Base-by-base conservation (phyloP, 2,329 filamentous ascomycete species). In the Penicillium sp. region DNA sequence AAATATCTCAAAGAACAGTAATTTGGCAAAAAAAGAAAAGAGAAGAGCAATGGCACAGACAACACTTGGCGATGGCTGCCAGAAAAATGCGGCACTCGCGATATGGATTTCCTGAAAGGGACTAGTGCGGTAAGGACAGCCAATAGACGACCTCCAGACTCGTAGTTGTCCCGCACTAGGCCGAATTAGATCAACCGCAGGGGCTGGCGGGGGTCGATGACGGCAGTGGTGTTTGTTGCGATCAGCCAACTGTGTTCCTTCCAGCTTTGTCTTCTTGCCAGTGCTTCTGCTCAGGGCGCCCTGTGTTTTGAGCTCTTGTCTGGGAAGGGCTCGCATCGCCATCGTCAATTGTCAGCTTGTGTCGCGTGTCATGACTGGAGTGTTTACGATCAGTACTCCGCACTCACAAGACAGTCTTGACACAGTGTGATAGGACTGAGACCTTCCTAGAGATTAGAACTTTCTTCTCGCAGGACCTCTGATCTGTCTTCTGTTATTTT, bases 61-160 rank as follows among this genome's bases (percentile, higher is more conserved):
- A n/a, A n/a, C n/a, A n/a, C 26, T 28, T 28, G 26, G 8, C 26
- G 26, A 28, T 14, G 35, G 16, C 35, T 6, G 9, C 35, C n/a
- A 18, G 3, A 7, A 18, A 11, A 9, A 11, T 7, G 30, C 5
- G n/a, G 26, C 26, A 5, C 9, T 30, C 26, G 5, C 5, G 5
- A 9, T 30, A 5, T 18, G 12, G 35, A 18, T 40, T 28, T 43
- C 35, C 24, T 24, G 7, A 30, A 52, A 1, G 21, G 11, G 38
- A n/a, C 24, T 43, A 21, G 38, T 5, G 3, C 8, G 12, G 3
- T 1, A 4, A 5, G 2, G 5, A 11, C n/a, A 56, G 57, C 63
- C 30, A 61, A 57, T 57, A 59, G 60, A 59, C 57, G 59, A 46
- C 59, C 42, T 21, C 20, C 14, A 40, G 45, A 16, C 5, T n/a